Evolutionary conservation across 768 basidiomycete species (phyloP).

Genomic region (Leccinum aurantiacum): DNA sequence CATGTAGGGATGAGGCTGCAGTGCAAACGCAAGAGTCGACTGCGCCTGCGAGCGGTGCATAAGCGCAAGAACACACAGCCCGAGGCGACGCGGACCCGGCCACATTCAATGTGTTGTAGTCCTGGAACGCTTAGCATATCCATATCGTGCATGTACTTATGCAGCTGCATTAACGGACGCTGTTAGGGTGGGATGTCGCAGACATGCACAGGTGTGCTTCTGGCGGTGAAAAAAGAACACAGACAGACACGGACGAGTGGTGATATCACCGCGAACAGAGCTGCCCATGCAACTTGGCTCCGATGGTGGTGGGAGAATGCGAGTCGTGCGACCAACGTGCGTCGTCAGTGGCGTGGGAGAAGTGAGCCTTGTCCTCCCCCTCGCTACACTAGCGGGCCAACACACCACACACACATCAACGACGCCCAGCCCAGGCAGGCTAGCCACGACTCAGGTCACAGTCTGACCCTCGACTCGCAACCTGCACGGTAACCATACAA

Average conservation of each 20-base stretch:
- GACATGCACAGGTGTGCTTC: neutral
- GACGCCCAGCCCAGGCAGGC: slow-evolving; percentile 10
- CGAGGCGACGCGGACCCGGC: slow-evolving; percentile 1
- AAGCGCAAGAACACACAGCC: slow-evolving; percentile 12
- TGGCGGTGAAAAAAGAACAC: neutral
- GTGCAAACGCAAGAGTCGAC: neutral
- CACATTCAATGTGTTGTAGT: slow-evolving; percentile 1
- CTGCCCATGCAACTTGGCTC: slow-evolving; percentile 8
- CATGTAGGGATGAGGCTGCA: neutral
- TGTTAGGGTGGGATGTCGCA: slow-evolving; percentile 7
- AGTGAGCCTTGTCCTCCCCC: slow-evolving; percentile 18
- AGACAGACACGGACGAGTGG: neutral
- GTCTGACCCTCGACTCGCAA: slow-evolving; percentile 5
- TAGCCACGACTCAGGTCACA: slow-evolving; percentile 11
- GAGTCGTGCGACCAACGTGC: slow-evolving; percentile 1
- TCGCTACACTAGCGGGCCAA: slow-evolving; percentile 9
- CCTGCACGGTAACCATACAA: slow-evolving; percentile 6
- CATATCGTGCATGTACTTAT: slow-evolving; percentile 1
- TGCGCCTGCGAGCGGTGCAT: slow-evolving; percentile 1
- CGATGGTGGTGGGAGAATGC: neutral
- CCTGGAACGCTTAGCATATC: neutral
- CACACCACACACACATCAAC: slow-evolving; percentile 11
- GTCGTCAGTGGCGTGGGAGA: slow-evolving; percentile 29
- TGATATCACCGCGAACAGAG: neutral
- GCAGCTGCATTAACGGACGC: neutral